Evolutionary conservation across 176 grass and related monocot species (phyloP), one percentile per base, ranked within the genome.

Genomic region (Juncus inflexus): DNA sequence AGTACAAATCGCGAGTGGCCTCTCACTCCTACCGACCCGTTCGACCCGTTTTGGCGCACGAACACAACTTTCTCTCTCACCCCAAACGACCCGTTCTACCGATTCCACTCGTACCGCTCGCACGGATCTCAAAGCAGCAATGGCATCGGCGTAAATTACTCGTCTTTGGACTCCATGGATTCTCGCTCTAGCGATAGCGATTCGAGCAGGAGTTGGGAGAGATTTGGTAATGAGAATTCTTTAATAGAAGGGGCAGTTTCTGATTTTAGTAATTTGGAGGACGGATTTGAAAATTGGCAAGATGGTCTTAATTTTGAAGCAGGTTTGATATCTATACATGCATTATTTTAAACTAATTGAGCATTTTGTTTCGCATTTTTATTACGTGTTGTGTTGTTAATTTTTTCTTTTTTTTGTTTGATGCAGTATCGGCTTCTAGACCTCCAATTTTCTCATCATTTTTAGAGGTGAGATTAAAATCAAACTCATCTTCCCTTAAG

Each of bases 1-100:
- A 80, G 80, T 40, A 69, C 86, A 1, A 95, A 66, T 59, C 65
- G 66, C 3, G 90, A 95, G 39, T 95, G 90, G 86, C 88, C 90
- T 43, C 78, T 77, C 15, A 73, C 85, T 64, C 67, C 67, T 38
- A 58, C 50, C 6, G 63, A 81, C 10, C 66, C 41, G 9, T 83
- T 50, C 42, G 86, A 90, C 4, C 83, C 79, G 0, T 78, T 73
- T 40, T 83, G 79, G 90, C 74, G 70, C 62, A 60, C 70, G 16
- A 89, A 81, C 19, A 68, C 86, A 9, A 87, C 79, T 43, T 89
- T 78, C 54, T 95, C 90, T 5, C 70, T 86, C 0, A 79, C 83
- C 5, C 66, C 90, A 0, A 80, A 79, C 45, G 73, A 83, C 40
- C 83, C 76, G 82, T 83, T 89, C 62, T 86, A 89, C 60, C 74